Base-by-base conservation (phyloP, 352 stramenopile species). In the Globisporangium solare region DNA sequence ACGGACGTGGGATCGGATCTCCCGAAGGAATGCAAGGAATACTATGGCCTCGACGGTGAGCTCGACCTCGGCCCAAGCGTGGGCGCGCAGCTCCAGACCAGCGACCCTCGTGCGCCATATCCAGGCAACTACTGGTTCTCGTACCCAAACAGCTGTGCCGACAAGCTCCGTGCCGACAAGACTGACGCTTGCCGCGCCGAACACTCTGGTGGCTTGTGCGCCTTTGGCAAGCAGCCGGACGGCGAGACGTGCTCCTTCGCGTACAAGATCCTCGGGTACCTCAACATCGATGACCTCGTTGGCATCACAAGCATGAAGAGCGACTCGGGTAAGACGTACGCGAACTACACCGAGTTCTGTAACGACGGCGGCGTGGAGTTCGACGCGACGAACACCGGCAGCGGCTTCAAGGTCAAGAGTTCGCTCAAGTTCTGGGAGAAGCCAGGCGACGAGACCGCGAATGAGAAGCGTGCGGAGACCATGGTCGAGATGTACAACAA, bases 91-190 rank as follows among this genome's bases (percentile, higher is more conserved):
- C 54, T 67, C 22, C 62, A 78, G 55, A 55, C 57, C 12, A 66
- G 63, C 11, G 77, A 88, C 51, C 60, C 63, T 3, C 75, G 73
- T 13, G 78, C 77, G 10, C 76, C 76, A 31, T 88, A 88, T 63
- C 68, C 72, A 18, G 62, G 63, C 61, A 86, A 76, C 63, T 84
- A 77, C 65, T 90, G 79, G 79, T 88, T 76, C 71, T 88, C 80
- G 46, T 87, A 68, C 70, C 80, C 77, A 21, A 81, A 79, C 60
- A 73, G 61, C 17, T 88, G 80, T 48, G 64, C 63, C 32, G 61
- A 68, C 31, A 70, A 84, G 62, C 50, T 58, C 14, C 79, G 76
- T 27, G 58, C 53, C 12, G 59, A 75, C 1, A 90, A 90, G 74
- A 74, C 63, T 15, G 66, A 73, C 1, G 41, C 61, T 49, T 86